These are phyloP conservation scores for Yamadazyma mexicana DNA, from an alignment of 1,139 yeast species.

Conservation along the genomic window DNA sequence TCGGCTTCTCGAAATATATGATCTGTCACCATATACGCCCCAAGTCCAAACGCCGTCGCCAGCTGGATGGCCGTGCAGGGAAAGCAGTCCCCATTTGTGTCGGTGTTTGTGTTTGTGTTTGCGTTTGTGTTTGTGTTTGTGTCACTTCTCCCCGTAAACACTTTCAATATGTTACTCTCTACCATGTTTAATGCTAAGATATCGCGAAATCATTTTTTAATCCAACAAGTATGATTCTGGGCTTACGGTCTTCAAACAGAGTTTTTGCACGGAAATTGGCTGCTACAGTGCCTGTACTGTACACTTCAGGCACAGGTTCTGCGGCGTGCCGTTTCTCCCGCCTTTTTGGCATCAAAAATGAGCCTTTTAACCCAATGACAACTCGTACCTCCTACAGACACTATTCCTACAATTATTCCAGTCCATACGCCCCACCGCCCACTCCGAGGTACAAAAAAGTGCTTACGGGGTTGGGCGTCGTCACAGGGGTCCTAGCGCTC, in stretches of 20 bases:
- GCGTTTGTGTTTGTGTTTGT: background rate
- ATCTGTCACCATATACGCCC: constrained; percentile 31
- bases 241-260: too few relatives aligned
- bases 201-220: too few relatives aligned
- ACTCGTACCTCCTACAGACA: background rate
- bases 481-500: constrained; percentile 23
- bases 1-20: constrained; percentile 32
- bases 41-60: constrained; percentile 34
- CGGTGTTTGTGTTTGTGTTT: background rate
- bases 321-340: too few relatives aligned
- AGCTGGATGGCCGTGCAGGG: constrained; percentile 46
- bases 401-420: constrained; percentile 7
- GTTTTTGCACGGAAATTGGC: too few relatives aligned
- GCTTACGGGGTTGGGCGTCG: constrained; percentile 28
- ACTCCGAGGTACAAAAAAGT: constrained; percentile 23
- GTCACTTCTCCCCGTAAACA: constrained; percentile 22
- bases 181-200: constrained; percentile 12
- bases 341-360: too few relatives aligned
- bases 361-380: too few relatives aligned
- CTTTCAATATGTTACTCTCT: constrained; percentile 27
- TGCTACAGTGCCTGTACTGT: too few relatives aligned
- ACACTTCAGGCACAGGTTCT: too few relatives aligned
- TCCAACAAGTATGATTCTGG: too few relatives aligned
- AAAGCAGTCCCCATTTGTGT: constrained; percentile 29
- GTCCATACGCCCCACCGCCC: constrained; percentile 15